Conservation (phyloP, 2,329 filamentous ascomycete genomes). For the Lachnellula willkommii region DNA sequence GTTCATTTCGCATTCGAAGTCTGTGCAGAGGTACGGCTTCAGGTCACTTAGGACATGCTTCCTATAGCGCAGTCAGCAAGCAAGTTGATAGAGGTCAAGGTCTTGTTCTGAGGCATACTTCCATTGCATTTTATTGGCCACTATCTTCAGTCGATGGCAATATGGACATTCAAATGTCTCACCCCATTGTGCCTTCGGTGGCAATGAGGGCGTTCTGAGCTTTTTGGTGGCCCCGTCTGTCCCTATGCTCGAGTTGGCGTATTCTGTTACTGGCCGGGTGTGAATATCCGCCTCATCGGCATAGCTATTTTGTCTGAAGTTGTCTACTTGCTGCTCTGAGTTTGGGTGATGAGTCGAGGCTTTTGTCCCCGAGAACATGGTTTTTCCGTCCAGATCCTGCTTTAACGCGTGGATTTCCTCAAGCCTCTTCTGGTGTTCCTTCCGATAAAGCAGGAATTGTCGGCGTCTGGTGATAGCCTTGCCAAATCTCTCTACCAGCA, state of each 20-base stretch:
- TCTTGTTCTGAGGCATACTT: conserved; percentile 8
- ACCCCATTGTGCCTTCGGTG: conserved; percentile 2
- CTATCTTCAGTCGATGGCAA: conserved; percentile 7
- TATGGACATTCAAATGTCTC: conserved; percentile 4
- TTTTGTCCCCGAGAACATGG: conserved; percentile 4
- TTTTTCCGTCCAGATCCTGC: conserved; percentile 3
- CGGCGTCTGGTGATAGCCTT: conserved; percentile 22
- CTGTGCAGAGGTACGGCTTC: no score
- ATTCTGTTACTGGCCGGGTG: not conserved
- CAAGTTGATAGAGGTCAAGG: not conserved
- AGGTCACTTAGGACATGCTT: conserved; percentile 15
- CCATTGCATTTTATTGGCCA: conserved; percentile 14
- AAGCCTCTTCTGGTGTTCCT: conserved; percentile 17
- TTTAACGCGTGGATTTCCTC: not conserved
- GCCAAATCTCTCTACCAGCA: conserved; percentile 18
- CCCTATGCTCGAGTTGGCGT: conserved; percentile 1
- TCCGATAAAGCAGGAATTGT: conserved; percentile 23
- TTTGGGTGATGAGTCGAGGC: not conserved
- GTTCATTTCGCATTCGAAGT: no score
- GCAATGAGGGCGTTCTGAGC: conserved; percentile 2
- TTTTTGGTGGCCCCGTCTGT: not conserved
- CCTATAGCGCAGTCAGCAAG: conserved; percentile 3
- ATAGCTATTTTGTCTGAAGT: not conserved
- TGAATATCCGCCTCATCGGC: not conserved
- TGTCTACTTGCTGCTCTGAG: no score